Percentiles rank a stretch among this genome's conserved stretches.
Evolutionary conservation across 2,329 filamentous ascomycete genomes (phyloP).

Genomic region (Fusarium vanettenii): DNA sequence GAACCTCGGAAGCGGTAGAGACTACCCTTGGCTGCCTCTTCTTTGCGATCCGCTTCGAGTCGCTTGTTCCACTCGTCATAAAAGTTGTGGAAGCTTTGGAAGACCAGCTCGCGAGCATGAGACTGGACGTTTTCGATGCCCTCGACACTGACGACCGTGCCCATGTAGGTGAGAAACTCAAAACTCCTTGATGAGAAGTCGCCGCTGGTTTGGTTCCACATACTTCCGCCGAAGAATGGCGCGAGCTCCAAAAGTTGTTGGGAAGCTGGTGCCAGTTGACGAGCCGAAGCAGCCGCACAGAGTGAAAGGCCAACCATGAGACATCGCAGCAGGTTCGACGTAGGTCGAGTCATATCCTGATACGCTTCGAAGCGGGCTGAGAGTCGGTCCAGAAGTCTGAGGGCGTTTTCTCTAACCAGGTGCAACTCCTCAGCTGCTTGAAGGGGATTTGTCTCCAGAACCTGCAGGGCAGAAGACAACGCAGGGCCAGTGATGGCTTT

Average conservation of each 20-base stretch:
- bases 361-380: slow-evolving; percentile 79
- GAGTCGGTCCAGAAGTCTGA: slow-evolving; percentile 77
- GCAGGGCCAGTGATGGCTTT: slow-evolving; percentile 68
- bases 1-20: slow-evolving; percentile 87
- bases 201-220: slow-evolving; percentile 42
- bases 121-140: slow-evolving; percentile 55
- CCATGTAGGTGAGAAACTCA: slow-evolving; percentile 55
- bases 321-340: slow-evolving; percentile 82
- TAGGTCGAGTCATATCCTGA: slow-evolving; percentile 83
- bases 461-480: slow-evolving; percentile 50
- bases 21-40: slow-evolving; percentile 78
- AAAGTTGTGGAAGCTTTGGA: slow-evolving; percentile 76
- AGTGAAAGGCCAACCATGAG: slow-evolving; percentile 81
- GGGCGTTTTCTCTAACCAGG: slow-evolving; percentile 68
- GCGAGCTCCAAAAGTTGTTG: slow-evolving; percentile 57
- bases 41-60: slow-evolving; percentile 79
- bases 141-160: slow-evolving; percentile 58
- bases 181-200: slow-evolving; percentile 50
- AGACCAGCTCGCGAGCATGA: slow-evolving; percentile 65
- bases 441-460: slow-evolving; percentile 34
- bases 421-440: slow-evolving; percentile 54
- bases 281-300: slow-evolving; percentile 58
- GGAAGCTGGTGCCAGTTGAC: slow-evolving; percentile 50
- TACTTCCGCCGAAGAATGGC: slow-evolving; percentile 67
- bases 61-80: slow-evolving; percentile 85